These are phyloP conservation scores for Triangularia setosa DNA, from an alignment of 2,329 filamentous ascomycete genomes.

Conservation along the genomic window DNA sequence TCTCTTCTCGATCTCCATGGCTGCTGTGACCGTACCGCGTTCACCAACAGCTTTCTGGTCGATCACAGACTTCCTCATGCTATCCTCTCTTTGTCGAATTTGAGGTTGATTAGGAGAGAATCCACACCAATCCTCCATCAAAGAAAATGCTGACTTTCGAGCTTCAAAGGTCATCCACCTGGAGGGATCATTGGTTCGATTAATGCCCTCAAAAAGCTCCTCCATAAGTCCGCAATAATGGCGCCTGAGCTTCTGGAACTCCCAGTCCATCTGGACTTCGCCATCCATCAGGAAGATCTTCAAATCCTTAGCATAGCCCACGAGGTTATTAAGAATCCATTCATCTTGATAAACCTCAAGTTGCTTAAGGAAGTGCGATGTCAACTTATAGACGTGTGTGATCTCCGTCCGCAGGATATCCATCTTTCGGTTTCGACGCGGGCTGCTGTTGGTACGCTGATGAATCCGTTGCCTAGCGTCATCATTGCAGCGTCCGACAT, in stretches of 20 bases:
- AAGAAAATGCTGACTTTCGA: constrained; percentile 85
- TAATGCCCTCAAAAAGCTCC: constrained; percentile 87
- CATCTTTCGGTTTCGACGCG: constrained; percentile 75
- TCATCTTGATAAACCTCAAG: constrained; percentile 78
- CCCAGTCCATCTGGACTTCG: constrained; percentile 91
- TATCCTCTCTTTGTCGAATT: constrained; percentile 77
- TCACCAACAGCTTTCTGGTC: constrained; percentile 74
- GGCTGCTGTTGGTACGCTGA: constrained; percentile 77
- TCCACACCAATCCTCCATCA: constrained; percentile 99
- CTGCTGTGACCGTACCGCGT: constrained; percentile 74
- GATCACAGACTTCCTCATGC: constrained; percentile 79
- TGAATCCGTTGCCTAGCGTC: constrained; percentile 85
- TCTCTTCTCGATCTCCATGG: constrained; percentile 95
- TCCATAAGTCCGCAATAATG: constrained; percentile 95
- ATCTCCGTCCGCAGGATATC: constrained; percentile 89
- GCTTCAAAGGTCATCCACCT: constrained; percentile 98
- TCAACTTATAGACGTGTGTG: constrained; percentile 92
- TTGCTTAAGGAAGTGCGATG: constrained; percentile 80
- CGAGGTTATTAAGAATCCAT: constrained; percentile 84
- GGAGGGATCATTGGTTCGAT: constrained; percentile 75
- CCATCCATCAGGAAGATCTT: constrained; percentile 93
- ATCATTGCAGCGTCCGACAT: constrained; percentile 80
- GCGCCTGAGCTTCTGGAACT: constrained; percentile 84
- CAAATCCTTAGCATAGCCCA: constrained; percentile 85
- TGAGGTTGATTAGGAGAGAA: constrained; percentile 88